Evolutionary conservation across 345 rosid species (phyloP), one percentile per base, ranked within the genome.

Genomic region (Arabidopsis arenosa): DNA sequence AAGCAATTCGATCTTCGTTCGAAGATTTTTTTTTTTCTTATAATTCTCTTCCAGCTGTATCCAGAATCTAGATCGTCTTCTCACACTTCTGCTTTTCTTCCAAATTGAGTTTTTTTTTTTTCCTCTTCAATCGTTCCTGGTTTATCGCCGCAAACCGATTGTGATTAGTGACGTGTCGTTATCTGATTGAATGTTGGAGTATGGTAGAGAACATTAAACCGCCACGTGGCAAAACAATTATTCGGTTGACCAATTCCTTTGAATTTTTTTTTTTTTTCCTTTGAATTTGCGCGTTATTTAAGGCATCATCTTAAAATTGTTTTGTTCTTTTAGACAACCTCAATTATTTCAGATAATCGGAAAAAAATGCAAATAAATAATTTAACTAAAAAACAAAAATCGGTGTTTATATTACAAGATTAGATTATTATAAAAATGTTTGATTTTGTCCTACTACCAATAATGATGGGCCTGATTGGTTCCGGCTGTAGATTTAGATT

Each of bases 1-100:
- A 17, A 55, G 7, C 54, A 56, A 48, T 35, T 63, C 72, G 70
- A 75, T 44, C 39, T n/a, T 64, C 48, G 15, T 9, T 6, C 36
- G 9, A 73, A 35, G 49, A 15, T 26, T 36, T 14, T 0, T 17
- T 18, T 40, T 0, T 15, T 18, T 9, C 4, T 23, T 40, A 5
- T 35, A 5, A 10, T 33, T 11, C 33, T 33, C 58, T 49, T 63
- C 72, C 12, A 40, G 43, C 33, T 43, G 30, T 28, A 6, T 37
- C 40, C 13, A 40, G 13, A 40, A 69, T 28, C 41, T 14, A 33
- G 47, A 21, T 58, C 26, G 43, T 41, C 2, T 18, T 63, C 69
- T 60, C 54, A 56, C 63, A 18, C 32, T 54, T 51, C 48, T 33
- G 23, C 4, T 37, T 37, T 52, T 5, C 36, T 6, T 28, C 30